Evolutionary conservation across 2,329 filamentous ascomycete genomes (phyloP).

Genomic region (Fusarium sp.): DNA sequence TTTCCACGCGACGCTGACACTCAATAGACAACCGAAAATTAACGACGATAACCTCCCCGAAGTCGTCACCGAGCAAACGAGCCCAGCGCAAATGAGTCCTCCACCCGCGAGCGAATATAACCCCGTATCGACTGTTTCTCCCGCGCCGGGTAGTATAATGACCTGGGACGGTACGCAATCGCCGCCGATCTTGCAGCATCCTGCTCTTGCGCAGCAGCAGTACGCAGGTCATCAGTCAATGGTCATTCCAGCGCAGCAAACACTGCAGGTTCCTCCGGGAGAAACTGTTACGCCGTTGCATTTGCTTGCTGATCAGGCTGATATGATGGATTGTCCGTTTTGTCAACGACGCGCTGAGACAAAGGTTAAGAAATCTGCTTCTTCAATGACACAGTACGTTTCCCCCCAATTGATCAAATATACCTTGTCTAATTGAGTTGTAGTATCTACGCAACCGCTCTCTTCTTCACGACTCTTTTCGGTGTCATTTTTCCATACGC

Average conservation of each 20-base stretch:
- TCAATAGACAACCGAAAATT: constrained; percentile 1
- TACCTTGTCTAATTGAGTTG: background rate
- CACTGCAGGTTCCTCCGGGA: background rate
- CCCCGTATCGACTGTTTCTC: constrained; percentile 19
- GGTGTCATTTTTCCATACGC: constrained; percentile 41
- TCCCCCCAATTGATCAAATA: too few species aligned
- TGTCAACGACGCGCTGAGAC: constrained; percentile 40
- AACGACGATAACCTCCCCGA: constrained; percentile 44
- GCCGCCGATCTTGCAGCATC: constrained; percentile 33
- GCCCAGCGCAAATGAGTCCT: constrained; percentile 5
- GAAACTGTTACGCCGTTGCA: constrained; percentile 44
- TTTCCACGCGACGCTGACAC: background rate
- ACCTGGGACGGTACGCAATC: constrained; percentile 26
- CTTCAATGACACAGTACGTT: constrained; percentile 43
- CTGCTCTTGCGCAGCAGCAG: constrained; percentile 29
- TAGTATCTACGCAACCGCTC: constrained; percentile 24
- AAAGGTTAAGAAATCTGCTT: constrained; percentile 37
- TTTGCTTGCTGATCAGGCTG: constrained; percentile 41
- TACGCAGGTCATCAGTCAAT: constrained; percentile 34
- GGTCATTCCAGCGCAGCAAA: background rate
- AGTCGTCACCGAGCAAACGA: constrained; percentile 29
- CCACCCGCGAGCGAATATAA: constrained; percentile 4
- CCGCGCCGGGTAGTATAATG: constrained; percentile 9
- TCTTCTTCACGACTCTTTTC: constrained; percentile 43
- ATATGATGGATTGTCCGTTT: constrained; percentile 45